Percentiles rank a stretch among this genome's conserved stretches.
Evolutionary conservation across 306 rosid genomes (phyloP).

Genomic region (Canavalia gladiata): DNA sequence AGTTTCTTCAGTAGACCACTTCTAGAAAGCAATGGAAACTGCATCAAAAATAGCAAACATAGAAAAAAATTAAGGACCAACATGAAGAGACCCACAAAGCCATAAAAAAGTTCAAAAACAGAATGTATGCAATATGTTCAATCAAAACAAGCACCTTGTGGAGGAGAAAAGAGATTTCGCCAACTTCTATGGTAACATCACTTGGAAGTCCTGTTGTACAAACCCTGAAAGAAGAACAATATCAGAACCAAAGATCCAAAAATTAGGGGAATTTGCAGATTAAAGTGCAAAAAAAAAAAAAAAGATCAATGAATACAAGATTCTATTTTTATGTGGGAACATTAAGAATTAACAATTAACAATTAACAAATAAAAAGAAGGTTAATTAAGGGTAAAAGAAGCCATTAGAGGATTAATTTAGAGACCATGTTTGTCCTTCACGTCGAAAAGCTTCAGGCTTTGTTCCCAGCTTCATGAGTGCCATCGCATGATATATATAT

Average conservation of each 20-base stretch:
- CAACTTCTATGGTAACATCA: slow-evolving; percentile 77
- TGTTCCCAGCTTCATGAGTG: slow-evolving; percentile 76
- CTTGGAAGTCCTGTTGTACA: slow-evolving; percentile 88
- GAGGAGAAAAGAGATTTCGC: slow-evolving; percentile 83
- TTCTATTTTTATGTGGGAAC: slow-evolving; percentile 29
- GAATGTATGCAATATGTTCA: slow-evolving; percentile 5
- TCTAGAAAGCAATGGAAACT: slow-evolving; percentile 95
- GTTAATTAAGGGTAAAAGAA: slow-evolving; percentile 1
- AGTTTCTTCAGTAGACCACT: slow-evolving; percentile 80
- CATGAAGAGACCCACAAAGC: background rate
- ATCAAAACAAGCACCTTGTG: slow-evolving; percentile 72
- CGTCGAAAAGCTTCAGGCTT: slow-evolving; percentile 82
- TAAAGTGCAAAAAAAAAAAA: background rate
- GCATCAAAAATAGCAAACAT: slow-evolving; percentile 52
- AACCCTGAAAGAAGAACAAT: slow-evolving; percentile 60
- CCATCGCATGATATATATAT: slow-evolving; percentile 48
- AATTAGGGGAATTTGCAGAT: background rate
- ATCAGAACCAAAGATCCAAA: slow-evolving; percentile 29
- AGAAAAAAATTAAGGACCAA: slow-evolving; percentile 33
- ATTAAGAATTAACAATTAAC: background rate
- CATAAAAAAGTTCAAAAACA: background rate
- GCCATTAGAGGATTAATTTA: background rate
- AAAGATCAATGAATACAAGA: background rate
- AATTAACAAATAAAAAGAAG: background rate
- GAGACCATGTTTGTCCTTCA: slow-evolving; percentile 82